Conservation (phyloP, 768 basidiomycete species). For the Amanita rubescens region DNA sequence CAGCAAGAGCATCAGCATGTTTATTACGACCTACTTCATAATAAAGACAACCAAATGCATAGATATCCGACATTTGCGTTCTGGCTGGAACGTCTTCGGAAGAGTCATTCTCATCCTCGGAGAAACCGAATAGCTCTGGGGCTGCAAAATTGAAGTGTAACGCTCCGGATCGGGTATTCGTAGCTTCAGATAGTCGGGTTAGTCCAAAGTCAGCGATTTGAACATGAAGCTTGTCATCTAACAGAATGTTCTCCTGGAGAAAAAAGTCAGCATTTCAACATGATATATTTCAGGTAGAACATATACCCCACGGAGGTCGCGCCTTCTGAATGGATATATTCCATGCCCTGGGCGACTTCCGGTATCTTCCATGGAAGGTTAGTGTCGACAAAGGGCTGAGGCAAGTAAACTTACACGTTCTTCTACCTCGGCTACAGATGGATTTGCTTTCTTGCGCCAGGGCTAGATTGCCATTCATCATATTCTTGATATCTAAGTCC, state of each 20-base stretch:
- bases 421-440: too few species aligned
- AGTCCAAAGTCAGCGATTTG: not conserved
- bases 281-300: too few species aligned
- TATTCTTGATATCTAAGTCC: too few species aligned
- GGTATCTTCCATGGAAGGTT: too few species aligned
- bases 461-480: too few species aligned
- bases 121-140: not conserved
- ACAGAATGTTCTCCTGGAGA: not conserved
- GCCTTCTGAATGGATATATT: too few species aligned
- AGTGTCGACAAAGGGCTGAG: too few species aligned
- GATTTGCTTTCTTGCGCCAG: too few species aligned
- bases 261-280: not conserved
- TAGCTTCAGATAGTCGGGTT: not conserved
- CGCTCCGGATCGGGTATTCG: not conserved
- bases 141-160: not conserved
- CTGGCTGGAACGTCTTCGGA: not conserved
- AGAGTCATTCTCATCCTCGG: not conserved
- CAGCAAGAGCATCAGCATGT: not conserved
- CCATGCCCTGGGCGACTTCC: too few species aligned
- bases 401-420: too few species aligned
- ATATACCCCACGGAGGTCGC: too few species aligned
- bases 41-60: not conserved
- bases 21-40: not conserved
- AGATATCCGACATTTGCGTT: not conserved
- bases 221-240: not conserved